Conservation (phyloP, 2,329 filamentous ascomycete species). For the Aspergillus unguis region DNA sequence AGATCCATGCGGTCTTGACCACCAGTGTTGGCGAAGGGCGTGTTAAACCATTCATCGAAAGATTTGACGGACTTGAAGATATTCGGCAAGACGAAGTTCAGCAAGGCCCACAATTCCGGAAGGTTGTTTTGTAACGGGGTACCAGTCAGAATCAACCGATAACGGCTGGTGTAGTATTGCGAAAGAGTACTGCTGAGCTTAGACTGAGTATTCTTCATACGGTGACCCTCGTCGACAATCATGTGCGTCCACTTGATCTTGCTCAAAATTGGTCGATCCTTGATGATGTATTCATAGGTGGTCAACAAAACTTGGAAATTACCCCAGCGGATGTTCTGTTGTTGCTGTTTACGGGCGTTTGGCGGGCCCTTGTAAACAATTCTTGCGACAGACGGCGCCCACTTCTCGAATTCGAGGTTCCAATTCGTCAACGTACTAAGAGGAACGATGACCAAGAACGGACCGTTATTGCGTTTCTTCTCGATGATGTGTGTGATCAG, state of each 20-base stretch:
- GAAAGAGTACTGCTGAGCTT: conserved; percentile 95
- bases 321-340: conserved; percentile 90
- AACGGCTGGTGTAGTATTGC: conserved; percentile 90
- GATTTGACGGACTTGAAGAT: conserved; percentile 99
- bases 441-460: conserved; percentile 94
- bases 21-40: conserved; percentile 96
- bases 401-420: conserved; percentile 98
- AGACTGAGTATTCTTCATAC: conserved; percentile 98
- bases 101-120: conserved; percentile 91
- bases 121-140: conserved; percentile 97
- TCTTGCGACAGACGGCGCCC: conserved; percentile 81
- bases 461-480: conserved; percentile 84
- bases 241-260: conserved; percentile 99
- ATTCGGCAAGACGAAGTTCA: conserved; percentile 96
- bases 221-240: conserved; percentile 99
- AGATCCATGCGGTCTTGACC: conserved; percentile 98
- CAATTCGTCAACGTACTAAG: conserved; percentile 97
- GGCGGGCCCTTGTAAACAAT: conserved; percentile 98
- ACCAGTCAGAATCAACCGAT: conserved; percentile 94
- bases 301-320: conserved; percentile 95
- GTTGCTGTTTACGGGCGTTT: conserved; percentile 79
- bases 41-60: conserved; percentile 99
- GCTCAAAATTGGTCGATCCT: conserved; percentile 88
- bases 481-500: conserved; percentile 96
- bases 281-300: conserved; percentile 99